Percentiles rank a stretch among this genome's conserved stretches.
Evolutionary conservation across 805 yeast genomes (phyloP).

Genomic region (Saccharomyces mikatae): DNA sequence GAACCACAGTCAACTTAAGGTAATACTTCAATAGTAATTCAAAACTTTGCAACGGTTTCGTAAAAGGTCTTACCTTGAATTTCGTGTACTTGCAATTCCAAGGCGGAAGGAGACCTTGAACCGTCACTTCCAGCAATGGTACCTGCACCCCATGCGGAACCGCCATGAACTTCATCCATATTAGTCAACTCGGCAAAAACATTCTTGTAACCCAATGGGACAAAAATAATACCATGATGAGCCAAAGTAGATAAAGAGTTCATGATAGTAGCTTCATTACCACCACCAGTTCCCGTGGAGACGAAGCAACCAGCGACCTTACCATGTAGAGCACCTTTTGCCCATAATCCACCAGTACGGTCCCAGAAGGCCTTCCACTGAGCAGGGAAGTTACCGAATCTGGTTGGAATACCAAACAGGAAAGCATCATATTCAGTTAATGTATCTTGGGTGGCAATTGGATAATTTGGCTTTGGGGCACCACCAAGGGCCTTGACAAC

Average conservation of each 20-base stretch:
- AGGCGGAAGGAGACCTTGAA: conserved; percentile 54
- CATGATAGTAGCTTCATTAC: conserved; percentile 66
- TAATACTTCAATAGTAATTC: not conserved
- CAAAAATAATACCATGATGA: conserved; percentile 74
- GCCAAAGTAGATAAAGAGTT: conserved; percentile 56
- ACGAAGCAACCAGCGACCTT: conserved; percentile 69
- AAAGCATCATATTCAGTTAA: conserved; percentile 67
- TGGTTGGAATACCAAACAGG: conserved; percentile 78
- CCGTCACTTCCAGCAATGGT: conserved; percentile 72
- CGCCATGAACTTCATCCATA: conserved; percentile 65
- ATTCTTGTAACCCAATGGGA: conserved; percentile 68
- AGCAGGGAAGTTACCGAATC: conserved; percentile 75
- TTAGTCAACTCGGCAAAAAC: conserved; percentile 46
- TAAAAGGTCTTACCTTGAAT: conserved; percentile 63
- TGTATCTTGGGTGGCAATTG: conserved; percentile 53
- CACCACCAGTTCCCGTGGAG: conserved; percentile 77
- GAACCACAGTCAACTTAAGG: not conserved
- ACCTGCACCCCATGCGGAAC: conserved; percentile 85
- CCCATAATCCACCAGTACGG: conserved; percentile 75
- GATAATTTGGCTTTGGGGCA: conserved; percentile 54
- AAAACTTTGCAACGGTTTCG: conserved; percentile 33
- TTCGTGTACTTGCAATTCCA: conserved; percentile 56
- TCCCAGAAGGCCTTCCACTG: conserved; percentile 75
- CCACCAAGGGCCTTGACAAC: conserved; percentile 55
- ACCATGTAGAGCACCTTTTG: conserved; percentile 59